Evolutionary conservation across 2,329 filamentous ascomycete genomes (phyloP).

Genomic region (Stemphylium lycopersici): DNA sequence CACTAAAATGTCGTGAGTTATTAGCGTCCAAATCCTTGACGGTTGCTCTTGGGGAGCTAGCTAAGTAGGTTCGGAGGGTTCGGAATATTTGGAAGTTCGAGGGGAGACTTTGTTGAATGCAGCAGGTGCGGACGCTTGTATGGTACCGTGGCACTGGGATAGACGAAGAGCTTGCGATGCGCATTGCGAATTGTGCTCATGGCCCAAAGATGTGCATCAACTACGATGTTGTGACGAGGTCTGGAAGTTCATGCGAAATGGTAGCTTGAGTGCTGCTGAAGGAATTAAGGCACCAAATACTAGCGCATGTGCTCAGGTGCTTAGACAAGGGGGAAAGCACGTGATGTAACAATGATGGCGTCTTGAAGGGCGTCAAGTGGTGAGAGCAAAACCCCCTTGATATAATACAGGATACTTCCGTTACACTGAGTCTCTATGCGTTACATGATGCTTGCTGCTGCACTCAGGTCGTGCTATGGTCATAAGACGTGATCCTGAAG

Average conservation of each 20-base stretch:
- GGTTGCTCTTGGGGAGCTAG: background rate
- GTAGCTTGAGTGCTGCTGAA: no score
- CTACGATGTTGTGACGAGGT: no score
- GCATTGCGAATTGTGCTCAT: no score
- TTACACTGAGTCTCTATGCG: background rate
- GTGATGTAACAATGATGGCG: background rate
- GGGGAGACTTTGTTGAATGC: background rate
- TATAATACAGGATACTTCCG: no score
- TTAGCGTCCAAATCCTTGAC: constrained; percentile 6
- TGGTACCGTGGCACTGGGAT: no score
- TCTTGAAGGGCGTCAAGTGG: background rate
- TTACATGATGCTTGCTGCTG: background rate
- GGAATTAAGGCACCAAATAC: no score
- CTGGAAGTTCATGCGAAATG: no score
- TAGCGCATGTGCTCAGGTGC: no score
- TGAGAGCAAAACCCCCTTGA: background rate
- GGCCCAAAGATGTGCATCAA: no score
- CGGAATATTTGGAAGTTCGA: background rate
- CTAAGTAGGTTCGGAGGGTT: background rate
- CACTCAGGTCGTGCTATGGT: background rate
- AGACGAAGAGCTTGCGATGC: no score
- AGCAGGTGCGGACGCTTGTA: no score
- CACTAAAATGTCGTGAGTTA: constrained; percentile 21
- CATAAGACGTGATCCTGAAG: background rate
- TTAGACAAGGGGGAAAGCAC: background rate